Evolutionary conservation across 2,329 filamentous ascomycete species (phyloP).

Genomic region (Aaosphaeria pasadenensis): DNA sequence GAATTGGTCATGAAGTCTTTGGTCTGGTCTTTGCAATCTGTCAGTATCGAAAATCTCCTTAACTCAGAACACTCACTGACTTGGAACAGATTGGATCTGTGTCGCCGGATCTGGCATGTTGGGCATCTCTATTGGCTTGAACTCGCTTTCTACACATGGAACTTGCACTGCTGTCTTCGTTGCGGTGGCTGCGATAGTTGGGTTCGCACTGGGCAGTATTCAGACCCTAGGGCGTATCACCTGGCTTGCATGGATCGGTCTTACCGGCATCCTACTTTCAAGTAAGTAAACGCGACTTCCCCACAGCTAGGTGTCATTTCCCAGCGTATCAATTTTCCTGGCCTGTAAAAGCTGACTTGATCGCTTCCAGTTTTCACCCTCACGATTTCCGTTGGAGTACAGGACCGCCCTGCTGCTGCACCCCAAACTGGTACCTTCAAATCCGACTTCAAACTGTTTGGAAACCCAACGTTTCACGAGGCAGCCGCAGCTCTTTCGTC

Average conservation of each 20-base stretch:
- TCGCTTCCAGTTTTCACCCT: conserved; percentile 15
- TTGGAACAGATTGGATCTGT: conserved; percentile 13
- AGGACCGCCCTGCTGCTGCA: conserved; percentile 21
- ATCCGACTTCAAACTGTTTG: conserved; percentile 6
- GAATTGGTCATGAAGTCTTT: conserved; percentile 47
- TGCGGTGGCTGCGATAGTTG: conserved; percentile 18
- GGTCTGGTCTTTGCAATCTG: background rate
- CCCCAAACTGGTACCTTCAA: conserved; percentile 9
- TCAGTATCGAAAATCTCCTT: conserved; percentile 38
- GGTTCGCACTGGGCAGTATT: conserved; percentile 10
- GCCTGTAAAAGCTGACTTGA: background rate
- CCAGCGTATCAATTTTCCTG: background rate
- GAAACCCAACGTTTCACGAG: conserved; percentile 4
- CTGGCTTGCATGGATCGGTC: conserved; percentile 11
- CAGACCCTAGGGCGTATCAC: conserved; percentile 6
- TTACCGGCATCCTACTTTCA: conserved; percentile 1
- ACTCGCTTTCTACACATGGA: conserved; percentile 50
- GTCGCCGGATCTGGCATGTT: conserved; percentile 7
- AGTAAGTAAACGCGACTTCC: background rate
- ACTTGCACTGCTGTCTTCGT: conserved; percentile 24
- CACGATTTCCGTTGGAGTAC: conserved; percentile 21
- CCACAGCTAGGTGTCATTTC: too few relatives aligned
- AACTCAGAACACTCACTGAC: conserved; percentile 23
- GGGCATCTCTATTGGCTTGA: conserved; percentile 6
- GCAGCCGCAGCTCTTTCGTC: conserved; percentile 6